Evolutionary conservation across 306 rosid genomes (phyloP).

Genomic region (Inga laurina): DNA sequence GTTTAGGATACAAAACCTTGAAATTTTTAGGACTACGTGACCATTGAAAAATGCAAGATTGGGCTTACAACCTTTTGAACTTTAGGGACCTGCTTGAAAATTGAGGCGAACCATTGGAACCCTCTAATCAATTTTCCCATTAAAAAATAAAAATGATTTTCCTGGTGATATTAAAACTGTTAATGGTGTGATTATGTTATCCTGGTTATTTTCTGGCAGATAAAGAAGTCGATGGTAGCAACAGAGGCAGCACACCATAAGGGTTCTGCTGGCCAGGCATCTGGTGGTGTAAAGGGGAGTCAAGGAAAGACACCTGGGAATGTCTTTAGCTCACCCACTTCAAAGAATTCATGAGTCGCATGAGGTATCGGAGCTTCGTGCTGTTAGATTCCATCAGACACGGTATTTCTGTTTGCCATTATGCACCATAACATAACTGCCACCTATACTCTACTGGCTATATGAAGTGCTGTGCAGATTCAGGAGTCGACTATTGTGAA

Average conservation of each 20-base stretch:
- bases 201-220: constrained; percentile 52
- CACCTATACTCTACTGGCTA: not conserved
- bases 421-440: constrained; percentile 12
- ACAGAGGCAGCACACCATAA: constrained; percentile 61
- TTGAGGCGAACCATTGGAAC: not conserved
- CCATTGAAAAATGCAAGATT: not conserved
- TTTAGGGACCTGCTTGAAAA: not conserved
- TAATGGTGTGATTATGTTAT: constrained; percentile 13
- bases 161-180: not conserved
- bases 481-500: not conserved
- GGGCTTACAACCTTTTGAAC: not conserved
- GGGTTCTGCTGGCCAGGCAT: constrained; percentile 74
- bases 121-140: not conserved
- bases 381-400: not conserved
- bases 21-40: not conserved
- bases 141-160: not conserved
- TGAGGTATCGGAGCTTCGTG: constrained; percentile 21
- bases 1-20: not conserved
- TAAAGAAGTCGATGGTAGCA: constrained; percentile 74
- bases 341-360: constrained; percentile 45
- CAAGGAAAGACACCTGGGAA: constrained; percentile 65
- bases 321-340: constrained; percentile 57
- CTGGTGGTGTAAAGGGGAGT: constrained; percentile 73
- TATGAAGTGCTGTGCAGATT: constrained; percentile 19
- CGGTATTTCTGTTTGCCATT: constrained; percentile 15